Evolutionary conservation across 768 basidiomycete genomes (phyloP).

Genomic region (Lactarius psammicola): DNA sequence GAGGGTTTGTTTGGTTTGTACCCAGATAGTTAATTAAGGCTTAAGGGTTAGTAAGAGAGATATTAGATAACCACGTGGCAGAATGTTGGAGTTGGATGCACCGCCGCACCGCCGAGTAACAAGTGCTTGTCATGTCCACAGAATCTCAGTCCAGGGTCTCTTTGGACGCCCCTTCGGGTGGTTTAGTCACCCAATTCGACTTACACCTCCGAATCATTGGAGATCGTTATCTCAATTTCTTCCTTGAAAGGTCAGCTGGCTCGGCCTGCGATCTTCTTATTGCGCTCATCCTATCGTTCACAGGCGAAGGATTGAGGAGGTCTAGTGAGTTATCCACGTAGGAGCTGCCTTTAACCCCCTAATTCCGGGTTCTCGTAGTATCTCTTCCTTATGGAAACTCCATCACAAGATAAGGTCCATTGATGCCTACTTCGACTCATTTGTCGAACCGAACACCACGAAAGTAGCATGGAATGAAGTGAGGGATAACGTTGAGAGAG

Average conservation of each 20-base stretch:
- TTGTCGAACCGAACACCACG: slow-evolving; percentile 58
- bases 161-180: slow-evolving; percentile 21
- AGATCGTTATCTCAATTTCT: slow-evolving; percentile 81
- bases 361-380: slow-evolving; percentile 40
- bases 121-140: slow-evolving; percentile 12
- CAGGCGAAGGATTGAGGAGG: slow-evolving; percentile 82
- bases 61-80: slow-evolving; percentile 23
- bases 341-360: slow-evolving; percentile 1
- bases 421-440: slow-evolving; percentile 73
- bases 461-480: slow-evolving; percentile 82
- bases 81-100: neutral
- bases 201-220: slow-evolving; percentile 62
- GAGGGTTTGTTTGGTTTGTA: too few species aligned
- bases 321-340: slow-evolving; percentile 55
- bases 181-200: slow-evolving; percentile 71
- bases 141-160: slow-evolving; percentile 23
- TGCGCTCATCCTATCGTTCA: slow-evolving; percentile 20
- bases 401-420: slow-evolving; percentile 68
- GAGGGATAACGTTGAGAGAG: slow-evolving; percentile 81
- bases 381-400: slow-evolving; percentile 70
- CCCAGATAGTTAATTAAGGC: too few species aligned
- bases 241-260: slow-evolving; percentile 72
- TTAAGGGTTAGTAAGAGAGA: neutral
- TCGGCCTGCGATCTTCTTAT: slow-evolving; percentile 23
- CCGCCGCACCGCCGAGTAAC: neutral